A percentile compares a stretch with the other conserved stretches of the same genome.
Evolutionary conservation across 495 filamentous ascomycete genomes (phyloP).

Genomic region (Venustampulla echinocandica): DNA sequence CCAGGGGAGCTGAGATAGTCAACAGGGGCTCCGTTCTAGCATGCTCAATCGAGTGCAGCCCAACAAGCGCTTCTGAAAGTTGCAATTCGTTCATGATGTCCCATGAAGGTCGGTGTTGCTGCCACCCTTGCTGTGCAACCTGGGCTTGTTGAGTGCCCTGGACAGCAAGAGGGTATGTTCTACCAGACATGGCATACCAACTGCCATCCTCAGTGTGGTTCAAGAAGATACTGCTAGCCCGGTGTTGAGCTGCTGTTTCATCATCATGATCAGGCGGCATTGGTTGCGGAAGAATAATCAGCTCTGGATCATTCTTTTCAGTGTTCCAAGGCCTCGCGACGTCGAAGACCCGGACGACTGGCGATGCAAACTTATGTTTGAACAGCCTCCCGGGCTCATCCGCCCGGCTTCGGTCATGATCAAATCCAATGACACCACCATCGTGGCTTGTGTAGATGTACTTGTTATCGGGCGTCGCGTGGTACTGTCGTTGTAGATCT

Average conservation of each 20-base stretch:
- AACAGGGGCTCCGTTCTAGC: slow-evolving; percentile 6
- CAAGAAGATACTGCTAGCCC: slow-evolving; percentile 66
- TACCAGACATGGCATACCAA: slow-evolving; percentile 92
- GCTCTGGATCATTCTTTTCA: slow-evolving; percentile 46
- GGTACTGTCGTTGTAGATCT: slow-evolving; percentile 79
- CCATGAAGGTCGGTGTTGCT: slow-evolving; percentile 21
- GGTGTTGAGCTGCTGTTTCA: slow-evolving; percentile 40
- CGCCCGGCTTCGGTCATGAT: slow-evolving; percentile 43
- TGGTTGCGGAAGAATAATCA: slow-evolving; percentile 84
- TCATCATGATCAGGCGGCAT: slow-evolving; percentile 52
- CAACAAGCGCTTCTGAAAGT: slow-evolving; percentile 34
- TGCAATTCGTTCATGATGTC: slow-evolving; percentile 24
- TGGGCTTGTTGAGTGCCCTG: slow-evolving; percentile 57
- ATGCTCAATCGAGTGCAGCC: slow-evolving; percentile 36
- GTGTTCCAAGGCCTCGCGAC: slow-evolving; percentile 62
- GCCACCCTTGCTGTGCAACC: slow-evolving; percentile 53
- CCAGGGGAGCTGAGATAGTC: slow-evolving; percentile 12
- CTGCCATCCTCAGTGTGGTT: slow-evolving; percentile 76
- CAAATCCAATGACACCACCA: slow-evolving; percentile 75
- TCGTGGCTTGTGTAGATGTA: slow-evolving; percentile 85
- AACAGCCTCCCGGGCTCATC: slow-evolving; percentile 30
- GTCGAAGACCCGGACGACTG: slow-evolving; percentile 87
- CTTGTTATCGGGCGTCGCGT: slow-evolving; percentile 68
- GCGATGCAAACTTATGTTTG: slow-evolving; percentile 62
- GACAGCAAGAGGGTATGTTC: slow-evolving; percentile 75